Conservation (phyloP, 495 filamentous ascomycete genomes). For the Thermothielavioides terrestris region DNA sequence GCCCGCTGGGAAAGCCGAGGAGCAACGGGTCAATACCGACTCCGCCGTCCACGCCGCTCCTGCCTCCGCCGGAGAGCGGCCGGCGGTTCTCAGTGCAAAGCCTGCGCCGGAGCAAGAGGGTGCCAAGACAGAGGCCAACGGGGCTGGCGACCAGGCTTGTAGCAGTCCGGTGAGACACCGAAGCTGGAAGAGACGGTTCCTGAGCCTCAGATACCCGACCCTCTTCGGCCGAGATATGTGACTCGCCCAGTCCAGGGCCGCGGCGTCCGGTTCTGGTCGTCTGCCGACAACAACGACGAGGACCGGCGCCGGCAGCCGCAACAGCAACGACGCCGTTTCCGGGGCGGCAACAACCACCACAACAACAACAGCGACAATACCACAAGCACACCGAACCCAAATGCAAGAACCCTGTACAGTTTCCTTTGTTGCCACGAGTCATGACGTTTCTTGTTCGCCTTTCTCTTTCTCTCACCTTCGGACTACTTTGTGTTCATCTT, state of each 20-base stretch:
- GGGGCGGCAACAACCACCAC: background rate
- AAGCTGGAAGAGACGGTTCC: conserved; percentile 25
- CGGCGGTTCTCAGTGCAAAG: conserved; percentile 11
- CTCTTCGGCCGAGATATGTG: conserved; percentile 27
- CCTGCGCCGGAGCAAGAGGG: conserved; percentile 10
- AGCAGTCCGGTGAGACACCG: conserved; percentile 14
- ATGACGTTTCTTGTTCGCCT: conserved; percentile 6
- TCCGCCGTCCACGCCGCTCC: conserved; percentile 9
- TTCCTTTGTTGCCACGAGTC: conserved; percentile 20
- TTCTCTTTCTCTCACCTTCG: background rate
- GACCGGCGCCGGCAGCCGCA: background rate
- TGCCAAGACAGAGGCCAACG: conserved; percentile 8
- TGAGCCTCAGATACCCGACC: conserved; percentile 17
- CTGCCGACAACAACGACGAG: conserved; percentile 1
- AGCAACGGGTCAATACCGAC: conserved; percentile 1
- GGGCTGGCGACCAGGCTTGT: conserved; percentile 7
- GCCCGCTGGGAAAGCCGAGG: conserved; percentile 18
- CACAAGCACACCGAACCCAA: conserved; percentile 5
- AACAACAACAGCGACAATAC: conserved; percentile 1
- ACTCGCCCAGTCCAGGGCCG: conserved; percentile 9
- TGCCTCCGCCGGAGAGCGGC: conserved; percentile 5
- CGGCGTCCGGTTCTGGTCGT: background rate
- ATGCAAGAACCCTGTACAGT: conserved; percentile 25
- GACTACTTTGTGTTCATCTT: background rate
- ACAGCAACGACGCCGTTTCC: background rate